A percentile compares a stretch with the other conserved stretches of the same genome.
Conservation (phyloP, 306 rosid genomes). For the Lathyrus oleraceus region DNA sequence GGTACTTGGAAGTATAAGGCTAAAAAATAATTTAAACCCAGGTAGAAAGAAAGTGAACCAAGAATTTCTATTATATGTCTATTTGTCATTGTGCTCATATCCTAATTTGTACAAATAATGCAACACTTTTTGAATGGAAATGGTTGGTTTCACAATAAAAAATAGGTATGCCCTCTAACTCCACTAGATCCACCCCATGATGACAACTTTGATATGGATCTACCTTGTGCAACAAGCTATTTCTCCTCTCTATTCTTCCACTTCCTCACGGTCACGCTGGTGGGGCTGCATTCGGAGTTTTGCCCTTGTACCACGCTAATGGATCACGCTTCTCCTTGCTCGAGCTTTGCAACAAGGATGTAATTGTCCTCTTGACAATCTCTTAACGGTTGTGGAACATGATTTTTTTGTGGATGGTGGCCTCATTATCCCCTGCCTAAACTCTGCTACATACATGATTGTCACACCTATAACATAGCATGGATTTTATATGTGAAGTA, state of each 20-base stretch:
- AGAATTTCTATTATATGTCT: not conserved
- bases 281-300: not conserved
- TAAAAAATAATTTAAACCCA: slow-evolving; percentile 9
- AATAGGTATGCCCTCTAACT: slow-evolving; percentile 16
- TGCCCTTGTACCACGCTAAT: not conserved
- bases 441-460: slow-evolving; percentile 10
- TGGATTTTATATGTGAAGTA: slow-evolving; percentile 20
- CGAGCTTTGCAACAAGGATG: not conserved
- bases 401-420: not conserved
- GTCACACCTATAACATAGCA: slow-evolving; percentile 21
- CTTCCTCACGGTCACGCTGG: not conserved
- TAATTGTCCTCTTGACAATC: not conserved
- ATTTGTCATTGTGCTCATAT: slow-evolving; percentile 7
- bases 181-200: not conserved
- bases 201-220: not conserved
- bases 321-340: not conserved
- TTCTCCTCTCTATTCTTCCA: not conserved
- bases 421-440: not conserved
- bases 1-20: not conserved
- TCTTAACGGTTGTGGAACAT: not conserved
- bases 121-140: not conserved
- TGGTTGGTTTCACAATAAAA: slow-evolving; percentile 14
- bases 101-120: slow-evolving; percentile 17
- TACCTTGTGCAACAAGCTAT: not conserved
- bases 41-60: slow-evolving; percentile 27